Conservation (phyloP, 2,329 filamentous ascomycete species). For the Trichothecium roseum region DNA sequence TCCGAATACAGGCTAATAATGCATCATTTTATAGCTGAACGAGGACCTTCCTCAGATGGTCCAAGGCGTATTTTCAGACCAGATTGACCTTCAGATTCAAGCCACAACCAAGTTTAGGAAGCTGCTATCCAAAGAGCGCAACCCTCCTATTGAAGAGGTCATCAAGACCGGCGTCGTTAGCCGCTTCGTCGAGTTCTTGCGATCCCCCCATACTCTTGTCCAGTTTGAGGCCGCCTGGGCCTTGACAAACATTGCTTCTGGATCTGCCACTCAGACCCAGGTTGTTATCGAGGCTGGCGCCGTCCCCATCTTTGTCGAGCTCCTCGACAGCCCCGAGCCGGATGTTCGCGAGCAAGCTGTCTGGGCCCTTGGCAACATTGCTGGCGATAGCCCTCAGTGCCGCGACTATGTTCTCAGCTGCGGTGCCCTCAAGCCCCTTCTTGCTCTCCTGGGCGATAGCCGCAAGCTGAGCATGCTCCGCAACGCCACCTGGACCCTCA, state of each 20-base stretch:
- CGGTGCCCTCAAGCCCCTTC: constrained; percentile 81
- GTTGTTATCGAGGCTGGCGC: constrained; percentile 97
- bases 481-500: constrained; percentile 97
- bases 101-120: constrained; percentile 98
- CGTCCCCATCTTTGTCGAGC: constrained; percentile 96
- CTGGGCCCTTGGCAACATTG: constrained; percentile 97
- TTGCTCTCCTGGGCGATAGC: constrained; percentile 87
- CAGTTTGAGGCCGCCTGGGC: constrained; percentile 99
- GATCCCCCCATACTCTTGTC: constrained; percentile 93
- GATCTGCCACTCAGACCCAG: constrained; percentile 92
- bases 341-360: constrained; percentile 98
- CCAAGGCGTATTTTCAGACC: constrained; percentile 92
- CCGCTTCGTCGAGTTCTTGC: constrained; percentile 96
- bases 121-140: constrained; percentile 95
- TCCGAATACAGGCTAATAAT: no score
- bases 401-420: constrained; percentile 91
- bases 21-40: constrained; percentile 80
- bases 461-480: constrained; percentile 98
- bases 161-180: constrained; percentile 98
- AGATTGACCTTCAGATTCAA: constrained; percentile 95
- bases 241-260: constrained; percentile 97
- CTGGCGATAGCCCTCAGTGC: constrained; percentile 94
- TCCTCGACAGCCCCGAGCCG: constrained; percentile 88
- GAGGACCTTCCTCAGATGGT: constrained; percentile 99
- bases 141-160: constrained; percentile 97